These are phyloP conservation scores for Xylaria sp. DNA, from an alignment of 2,329 filamentous ascomycete species.

Conservation along the genomic window DNA sequence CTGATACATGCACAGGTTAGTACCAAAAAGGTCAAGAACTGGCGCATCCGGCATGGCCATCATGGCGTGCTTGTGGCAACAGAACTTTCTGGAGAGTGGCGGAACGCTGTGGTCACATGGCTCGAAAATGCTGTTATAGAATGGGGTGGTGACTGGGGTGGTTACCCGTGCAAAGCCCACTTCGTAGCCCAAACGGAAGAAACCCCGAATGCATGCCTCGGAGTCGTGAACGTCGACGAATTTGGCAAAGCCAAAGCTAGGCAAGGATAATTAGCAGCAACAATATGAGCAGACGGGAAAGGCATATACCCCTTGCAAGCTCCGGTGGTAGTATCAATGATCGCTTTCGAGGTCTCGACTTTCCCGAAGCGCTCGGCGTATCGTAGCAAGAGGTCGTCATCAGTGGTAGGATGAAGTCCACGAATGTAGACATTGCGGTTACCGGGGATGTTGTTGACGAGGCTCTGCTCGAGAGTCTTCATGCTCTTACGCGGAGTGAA, in stretches of 20 bases:
- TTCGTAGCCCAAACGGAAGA: conserved; percentile 94
- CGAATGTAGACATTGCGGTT: conserved; percentile 99
- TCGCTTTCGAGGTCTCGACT: conserved; percentile 97
- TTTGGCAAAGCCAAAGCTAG: conserved; percentile 96
- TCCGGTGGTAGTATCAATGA: conserved; percentile 92
- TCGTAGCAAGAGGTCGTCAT: conserved; percentile 84
- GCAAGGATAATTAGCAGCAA: conserved; percentile 46
- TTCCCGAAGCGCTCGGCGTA: conserved; percentile 91
- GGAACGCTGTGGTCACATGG: conserved; percentile 29
- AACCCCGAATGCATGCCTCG: conserved; percentile 94
- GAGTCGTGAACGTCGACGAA: conserved; percentile 89
- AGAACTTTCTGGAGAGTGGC: conserved; percentile 22
- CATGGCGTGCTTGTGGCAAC: conserved; percentile 41
- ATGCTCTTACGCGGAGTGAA: conserved; percentile 86
- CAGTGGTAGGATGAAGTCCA: conserved; percentile 93
- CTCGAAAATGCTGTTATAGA: conserved; percentile 21
- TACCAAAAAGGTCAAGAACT: conserved; percentile 26
- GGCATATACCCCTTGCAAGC: conserved; percentile 89
- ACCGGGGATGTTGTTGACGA: conserved; percentile 89
- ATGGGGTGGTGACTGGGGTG: conserved; percentile 37
- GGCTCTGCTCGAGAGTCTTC: conserved; percentile 91
- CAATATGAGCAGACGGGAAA: conserved; percentile 10
- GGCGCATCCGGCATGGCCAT: conserved; percentile 32
- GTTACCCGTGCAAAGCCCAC: conserved; percentile 93
- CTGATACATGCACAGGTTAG: conserved; percentile 57